phyloP scores from a whole-genome alignment of 371 early-diverging fungal genomes.

The Saksenaea vasiformis region DNA sequence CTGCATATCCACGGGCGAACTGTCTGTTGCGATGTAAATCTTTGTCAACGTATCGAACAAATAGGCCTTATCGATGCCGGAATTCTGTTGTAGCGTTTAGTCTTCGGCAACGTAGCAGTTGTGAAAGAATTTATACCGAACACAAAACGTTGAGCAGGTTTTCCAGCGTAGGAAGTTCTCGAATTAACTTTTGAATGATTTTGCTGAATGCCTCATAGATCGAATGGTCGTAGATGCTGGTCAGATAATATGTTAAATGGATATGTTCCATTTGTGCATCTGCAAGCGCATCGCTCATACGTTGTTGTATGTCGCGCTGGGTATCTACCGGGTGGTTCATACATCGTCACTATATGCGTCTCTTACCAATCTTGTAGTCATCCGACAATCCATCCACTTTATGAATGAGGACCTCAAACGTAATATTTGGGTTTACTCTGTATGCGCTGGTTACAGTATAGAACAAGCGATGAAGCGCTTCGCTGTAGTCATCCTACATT shows the following conservation, averaged over 20 bases:
- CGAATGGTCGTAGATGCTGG: conserved; percentile 93
- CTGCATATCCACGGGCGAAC: conserved; percentile 92
- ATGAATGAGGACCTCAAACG: conserved; percentile 93
- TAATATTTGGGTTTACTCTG: conserved; percentile 78
- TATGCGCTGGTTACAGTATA: conserved; percentile 78
- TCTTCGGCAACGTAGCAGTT: not conserved
- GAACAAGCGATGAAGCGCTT: conserved; percentile 76
- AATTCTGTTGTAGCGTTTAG: conserved; percentile 61
- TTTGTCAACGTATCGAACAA: conserved; percentile 89
- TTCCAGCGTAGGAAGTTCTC: conserved; percentile 86
- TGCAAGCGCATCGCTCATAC: conserved; percentile 83
- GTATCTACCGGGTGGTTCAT: conserved; percentile 64
- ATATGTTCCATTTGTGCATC: conserved; percentile 83
- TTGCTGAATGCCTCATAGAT: conserved; percentile 95
- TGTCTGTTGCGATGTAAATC: conserved; percentile 94
- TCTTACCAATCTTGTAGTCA: conserved; percentile 86
- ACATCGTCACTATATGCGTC: not conserved
- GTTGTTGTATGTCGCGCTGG: conserved; percentile 89
- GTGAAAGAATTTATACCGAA: conserved; percentile 58
- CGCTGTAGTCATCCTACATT: conserved; percentile 82
- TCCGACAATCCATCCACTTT: conserved; percentile 96
- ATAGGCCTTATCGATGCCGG: conserved; percentile 95
- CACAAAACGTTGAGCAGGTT: conserved; percentile 92
- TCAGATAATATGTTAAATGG: conserved; percentile 83
- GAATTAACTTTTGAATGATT: conserved; percentile 91